phyloP scores from a whole-genome alignment of 768 basidiomycete genomes.

The Leccinum aurantiacum region DNA sequence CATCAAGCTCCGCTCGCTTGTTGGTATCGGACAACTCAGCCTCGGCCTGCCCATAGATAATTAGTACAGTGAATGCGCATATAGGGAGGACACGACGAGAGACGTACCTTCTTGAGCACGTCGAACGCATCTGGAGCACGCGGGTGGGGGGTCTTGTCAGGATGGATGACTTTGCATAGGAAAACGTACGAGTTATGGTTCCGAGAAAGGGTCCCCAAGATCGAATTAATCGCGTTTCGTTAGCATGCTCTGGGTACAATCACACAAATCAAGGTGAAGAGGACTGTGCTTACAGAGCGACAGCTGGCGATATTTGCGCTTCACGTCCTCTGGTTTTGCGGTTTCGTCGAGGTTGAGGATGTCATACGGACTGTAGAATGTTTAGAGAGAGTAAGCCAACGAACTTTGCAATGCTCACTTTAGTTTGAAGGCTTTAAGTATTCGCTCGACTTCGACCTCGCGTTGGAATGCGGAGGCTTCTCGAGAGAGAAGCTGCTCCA shows the following conservation, averaged over 20 bases:
- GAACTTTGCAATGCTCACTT: constrained; percentile 60
- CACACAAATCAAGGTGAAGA: constrained; percentile 2
- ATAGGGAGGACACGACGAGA: neutral
- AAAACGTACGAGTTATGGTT: constrained; percentile 40
- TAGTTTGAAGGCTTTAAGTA: constrained; percentile 92
- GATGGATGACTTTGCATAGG: constrained; percentile 82
- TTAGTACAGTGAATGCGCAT: neutral
- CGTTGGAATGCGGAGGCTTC: constrained; percentile 86
- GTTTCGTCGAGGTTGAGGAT: constrained; percentile 77
- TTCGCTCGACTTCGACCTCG: constrained; percentile 87
- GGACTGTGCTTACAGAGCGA: constrained; percentile 67
- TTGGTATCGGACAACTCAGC: constrained; percentile 76
- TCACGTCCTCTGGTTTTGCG: constrained; percentile 78
- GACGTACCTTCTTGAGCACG: constrained; percentile 80
- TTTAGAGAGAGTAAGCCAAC: neutral
- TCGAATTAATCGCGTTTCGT: constrained; percentile 14
- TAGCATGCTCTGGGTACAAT: constrained; percentile 20
- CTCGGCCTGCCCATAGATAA: constrained; percentile 59
- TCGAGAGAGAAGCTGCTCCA: constrained; percentile 77
- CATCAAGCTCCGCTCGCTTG: constrained; percentile 81
- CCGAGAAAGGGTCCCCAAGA: neutral
- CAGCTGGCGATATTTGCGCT: constrained; percentile 83
- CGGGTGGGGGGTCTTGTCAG: constrained; percentile 91
- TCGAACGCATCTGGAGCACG: constrained; percentile 93
- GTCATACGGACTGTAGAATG: constrained; percentile 79